Base-by-base conservation (phyloP, 2,329 filamentous ascomycete species). In the Tolypocladium tundrense region DNA sequence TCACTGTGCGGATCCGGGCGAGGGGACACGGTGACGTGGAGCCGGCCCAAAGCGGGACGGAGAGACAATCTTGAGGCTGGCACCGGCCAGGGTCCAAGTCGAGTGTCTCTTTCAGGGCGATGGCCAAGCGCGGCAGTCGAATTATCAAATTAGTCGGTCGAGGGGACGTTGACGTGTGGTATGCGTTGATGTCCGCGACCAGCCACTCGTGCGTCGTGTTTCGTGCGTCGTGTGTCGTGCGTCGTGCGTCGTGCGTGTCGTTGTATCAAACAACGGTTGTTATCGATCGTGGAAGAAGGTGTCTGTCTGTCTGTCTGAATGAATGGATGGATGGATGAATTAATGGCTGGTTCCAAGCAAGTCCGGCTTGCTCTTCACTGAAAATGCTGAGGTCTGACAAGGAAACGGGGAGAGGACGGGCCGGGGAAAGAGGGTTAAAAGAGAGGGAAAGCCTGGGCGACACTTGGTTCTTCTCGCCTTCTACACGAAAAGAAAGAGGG, bases 301-400 rank as follows among this genome's bases (percentile, higher is more conserved):
- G 21, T 45, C 11, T 27, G 43, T 16, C 33, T 14, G 19, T 21
- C 19, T 19, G 43, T 48, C 43, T 39, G 27, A 6, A 31, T 31
- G 27, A 6, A 31, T 39, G 56, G 58, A 31, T 31, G 27, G 6
- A 31, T 39, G 56, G 58, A 63, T 21, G 75, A 62, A 76, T 73
- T 77, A 81, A 73, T 76, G 79, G 75, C 73, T 74, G 73, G 75
- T 74, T 78, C 70, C 68, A 73, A 79, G 79, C 80, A 83, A 84
- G 81, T 74, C 81, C 81, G 69, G 81, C 80, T 84, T 83, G 80
- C 78, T 70, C 72, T 76, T 75, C 69, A 75, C 72, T 70, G 70
- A 65, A 74, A 63, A 66, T 5, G 52, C 4, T n/a, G 64, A 65
- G 59, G 66, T 65, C 48, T 37, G 64, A 65, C 61, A 65, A 64